Evolutionary conservation across 768 basidiomycete species (phyloP).

Genomic region (Boletales sp.): DNA sequence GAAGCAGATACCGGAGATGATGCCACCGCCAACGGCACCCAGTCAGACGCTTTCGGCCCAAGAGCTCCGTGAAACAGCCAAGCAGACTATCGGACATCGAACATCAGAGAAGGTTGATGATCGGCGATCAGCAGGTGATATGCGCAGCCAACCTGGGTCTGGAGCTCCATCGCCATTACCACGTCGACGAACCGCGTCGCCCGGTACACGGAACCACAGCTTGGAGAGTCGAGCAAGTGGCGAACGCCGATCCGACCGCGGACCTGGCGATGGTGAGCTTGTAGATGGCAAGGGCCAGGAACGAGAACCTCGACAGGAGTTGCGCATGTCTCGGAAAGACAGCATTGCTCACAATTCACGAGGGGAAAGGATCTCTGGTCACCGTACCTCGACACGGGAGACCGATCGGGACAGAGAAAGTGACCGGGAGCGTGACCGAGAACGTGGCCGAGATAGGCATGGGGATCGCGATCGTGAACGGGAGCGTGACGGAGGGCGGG

Average conservation of each 20-base stretch:
- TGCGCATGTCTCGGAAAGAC: constrained; percentile 40
- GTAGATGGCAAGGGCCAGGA: constrained; percentile 53
- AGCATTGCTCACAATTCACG: constrained; percentile 51
- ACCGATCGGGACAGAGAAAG: constrained; percentile 40
- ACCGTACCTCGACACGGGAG: constrained; percentile 36
- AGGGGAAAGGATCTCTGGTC: constrained; percentile 43
- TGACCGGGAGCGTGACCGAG: constrained; percentile 47
- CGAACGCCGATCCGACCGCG: constrained; percentile 57
- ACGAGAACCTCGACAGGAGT: constrained; percentile 46
- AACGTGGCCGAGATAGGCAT: constrained; percentile 44
- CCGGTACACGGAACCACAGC: constrained; percentile 64
- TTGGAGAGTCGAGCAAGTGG: constrained; percentile 70
- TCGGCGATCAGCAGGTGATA: constrained; percentile 32
- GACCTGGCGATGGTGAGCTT: constrained; percentile 40
- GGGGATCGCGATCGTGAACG: constrained; percentile 47
- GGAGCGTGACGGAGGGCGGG: constrained; percentile 34
- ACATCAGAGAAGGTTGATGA: constrained; percentile 40
- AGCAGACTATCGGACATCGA: constrained; percentile 51
- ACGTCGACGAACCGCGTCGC: constrained; percentile 63
- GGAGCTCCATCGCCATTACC: constrained; percentile 50
- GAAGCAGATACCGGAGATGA: constrained; percentile 37
- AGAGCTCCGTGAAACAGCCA: constrained; percentile 77
- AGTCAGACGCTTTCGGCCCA: constrained; percentile 78
- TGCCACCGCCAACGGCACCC: constrained; percentile 77
- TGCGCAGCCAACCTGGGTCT: constrained; percentile 49